Base-by-base conservation (phyloP, 805 yeast genomes). In the Lipomyces anomalus region DNA sequence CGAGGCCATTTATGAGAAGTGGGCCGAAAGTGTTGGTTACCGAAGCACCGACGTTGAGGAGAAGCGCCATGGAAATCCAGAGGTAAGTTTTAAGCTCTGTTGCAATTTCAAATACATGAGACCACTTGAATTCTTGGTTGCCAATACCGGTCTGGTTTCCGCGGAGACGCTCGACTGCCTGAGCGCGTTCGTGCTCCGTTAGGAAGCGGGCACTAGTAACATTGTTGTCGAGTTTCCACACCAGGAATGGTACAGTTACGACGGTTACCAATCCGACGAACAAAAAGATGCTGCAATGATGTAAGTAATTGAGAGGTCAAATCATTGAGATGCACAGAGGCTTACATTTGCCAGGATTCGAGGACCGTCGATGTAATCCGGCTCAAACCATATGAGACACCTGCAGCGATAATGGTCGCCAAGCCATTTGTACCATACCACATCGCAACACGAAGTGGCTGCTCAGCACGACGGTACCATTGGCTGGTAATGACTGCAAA, bases 401-500 rank as follows among this genome's bases (percentile, higher is more conserved):
- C 18, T n/a, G 43, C 42, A 16, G 43, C 50, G 3, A 46, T 44
- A 21, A 46, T 46, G 26, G 38, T 40, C 35, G 38, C 68, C n/a
- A n/a, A n/a, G n/a, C n/a, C n/a, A n/a, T n/a, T n/a, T n/a, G n/a
- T n/a, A n/a, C n/a, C n/a, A n/a, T 53, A 59, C 64, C 64, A 61
- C 17, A 58, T 21, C 9, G 72, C 63, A 52, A 72, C 77, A 55
- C 79, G 76, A 3, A 76, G 47, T 11, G 82, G 80, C 41, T 78
- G 77, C 43, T 62, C 63, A 5, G 46, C 45, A 13, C 61, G 52
- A 6, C 73, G 72, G 63, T 78, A 80, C 64, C 78, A 80, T 82
- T 78, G 78, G 22, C 82, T 74, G 32, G 80, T 75, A 35, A 80
- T 69, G 23, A 78, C 65, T 44, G 78, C 70, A 40, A 77, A 69